Conservation (phyloP, 352 stramenopile genomes). For the Saprolegnia diclina region DNA sequence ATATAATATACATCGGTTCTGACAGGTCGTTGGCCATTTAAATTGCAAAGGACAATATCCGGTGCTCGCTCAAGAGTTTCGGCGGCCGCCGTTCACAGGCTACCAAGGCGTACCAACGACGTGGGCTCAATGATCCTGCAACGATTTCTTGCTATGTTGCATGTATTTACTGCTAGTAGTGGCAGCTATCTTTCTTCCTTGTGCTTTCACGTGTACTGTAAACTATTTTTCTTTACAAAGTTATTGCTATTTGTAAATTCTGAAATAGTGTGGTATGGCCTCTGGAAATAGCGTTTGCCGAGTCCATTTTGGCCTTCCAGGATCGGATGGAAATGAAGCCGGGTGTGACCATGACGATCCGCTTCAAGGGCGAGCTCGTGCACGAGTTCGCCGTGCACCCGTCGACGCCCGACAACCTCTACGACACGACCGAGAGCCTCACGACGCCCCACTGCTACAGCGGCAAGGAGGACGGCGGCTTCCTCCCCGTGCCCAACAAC, state of each 20-base stretch:
- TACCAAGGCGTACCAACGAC: too few species aligned
- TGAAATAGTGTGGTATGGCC: background rate
- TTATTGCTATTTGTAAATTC: background rate
- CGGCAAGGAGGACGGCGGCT: constrained; percentile 55
- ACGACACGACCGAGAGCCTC: constrained; percentile 28
- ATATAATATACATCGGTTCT: too few species aligned
- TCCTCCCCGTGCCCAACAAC: constrained; percentile 61
- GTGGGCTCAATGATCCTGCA: too few species aligned
- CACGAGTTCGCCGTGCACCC: constrained; percentile 19
- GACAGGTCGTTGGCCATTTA: background rate
- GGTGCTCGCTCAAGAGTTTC: too few species aligned
- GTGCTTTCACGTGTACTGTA: too few species aligned
- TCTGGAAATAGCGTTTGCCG: too few species aligned
- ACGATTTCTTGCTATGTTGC: too few species aligned
- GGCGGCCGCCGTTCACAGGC: too few species aligned
- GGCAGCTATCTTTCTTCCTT: too few species aligned
- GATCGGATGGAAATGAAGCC: constrained; percentile 18
- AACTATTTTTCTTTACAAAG: too few species aligned
- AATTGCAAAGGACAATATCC: background rate
- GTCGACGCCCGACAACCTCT: constrained; percentile 8
- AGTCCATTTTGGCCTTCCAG: background rate
- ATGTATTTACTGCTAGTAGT: too few species aligned
- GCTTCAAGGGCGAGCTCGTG: constrained; percentile 25
- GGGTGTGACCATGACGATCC: constrained; percentile 23
- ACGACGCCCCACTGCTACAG: constrained; percentile 63